Percentiles rank a stretch among this genome's conserved stretches.
phyloP scores from a whole-genome alignment of 164 flowering plant species.

The Nymphaea thermarum region DNA sequence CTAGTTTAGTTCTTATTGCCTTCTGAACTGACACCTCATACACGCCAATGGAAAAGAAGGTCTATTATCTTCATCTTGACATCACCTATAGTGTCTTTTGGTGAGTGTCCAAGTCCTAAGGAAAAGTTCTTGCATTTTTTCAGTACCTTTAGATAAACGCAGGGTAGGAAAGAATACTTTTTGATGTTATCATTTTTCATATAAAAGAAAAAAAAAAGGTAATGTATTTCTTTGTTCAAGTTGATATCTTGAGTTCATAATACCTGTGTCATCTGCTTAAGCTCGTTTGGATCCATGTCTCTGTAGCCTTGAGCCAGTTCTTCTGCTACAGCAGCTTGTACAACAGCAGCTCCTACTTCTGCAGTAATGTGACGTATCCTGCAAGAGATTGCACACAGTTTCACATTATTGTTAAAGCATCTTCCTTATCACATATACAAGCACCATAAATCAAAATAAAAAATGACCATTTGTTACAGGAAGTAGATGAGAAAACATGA shows the following conservation, averaged over 20 bases:
- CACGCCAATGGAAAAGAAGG: too few species aligned
- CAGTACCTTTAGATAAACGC: not conserved
- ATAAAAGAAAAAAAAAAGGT: too few species aligned
- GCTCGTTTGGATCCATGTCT: conserved; percentile 69
- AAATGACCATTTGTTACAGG: too few species aligned
- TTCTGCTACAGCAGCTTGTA: conserved; percentile 73
- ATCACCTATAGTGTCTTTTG: too few species aligned
- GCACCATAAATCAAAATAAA: too few species aligned
- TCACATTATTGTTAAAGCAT: not conserved
- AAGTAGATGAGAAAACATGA: too few species aligned
- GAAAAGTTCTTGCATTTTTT: too few species aligned
- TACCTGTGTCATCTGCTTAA: conserved; percentile 78
- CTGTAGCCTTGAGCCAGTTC: conserved; percentile 81
- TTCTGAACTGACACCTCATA: too few species aligned
- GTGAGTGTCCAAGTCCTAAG: too few species aligned
- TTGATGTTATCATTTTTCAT: not conserved
- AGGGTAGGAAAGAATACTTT: not conserved
- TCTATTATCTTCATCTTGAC: too few species aligned
- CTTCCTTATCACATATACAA: not conserved
- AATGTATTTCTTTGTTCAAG: not conserved
- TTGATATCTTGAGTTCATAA: not conserved
- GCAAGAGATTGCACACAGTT: conserved; percentile 9
- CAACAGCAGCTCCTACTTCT: conserved; percentile 90
- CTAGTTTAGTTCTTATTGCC: too few species aligned
- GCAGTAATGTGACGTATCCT: conserved; percentile 87